phyloP scores from a whole-genome alignment of 257 asterid species.

The Verbena officinalis region DNA sequence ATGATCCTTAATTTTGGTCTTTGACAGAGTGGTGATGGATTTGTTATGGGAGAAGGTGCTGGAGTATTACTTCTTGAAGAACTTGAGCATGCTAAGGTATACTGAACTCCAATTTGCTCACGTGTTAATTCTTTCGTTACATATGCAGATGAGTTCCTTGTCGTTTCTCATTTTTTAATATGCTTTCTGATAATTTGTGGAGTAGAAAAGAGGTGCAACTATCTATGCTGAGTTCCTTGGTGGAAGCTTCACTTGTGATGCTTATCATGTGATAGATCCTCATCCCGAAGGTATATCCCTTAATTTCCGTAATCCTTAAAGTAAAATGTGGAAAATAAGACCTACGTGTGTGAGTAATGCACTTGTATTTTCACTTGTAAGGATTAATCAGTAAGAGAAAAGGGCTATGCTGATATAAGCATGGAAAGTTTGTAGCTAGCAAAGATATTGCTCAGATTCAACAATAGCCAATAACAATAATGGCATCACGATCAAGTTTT shows the following conservation, averaged over 20 bases:
- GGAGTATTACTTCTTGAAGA: conserved; percentile 94
- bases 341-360: neutral
- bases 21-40: conserved; percentile 89
- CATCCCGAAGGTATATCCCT: conserved; percentile 81
- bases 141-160: neutral
- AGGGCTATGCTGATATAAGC: too few relatives aligned
- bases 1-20: conserved; percentile 19
- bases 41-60: conserved; percentile 99
- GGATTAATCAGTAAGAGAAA: conserved; percentile 3
- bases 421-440: too few relatives aligned
- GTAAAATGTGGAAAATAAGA: conserved; percentile 15
- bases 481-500: neutral
- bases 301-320: conserved; percentile 25
- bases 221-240: conserved; percentile 96
- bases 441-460: too few relatives aligned
- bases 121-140: neutral
- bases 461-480: neutral
- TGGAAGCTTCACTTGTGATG: conserved; percentile 98
- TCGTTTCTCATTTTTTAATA: conserved; percentile 14
- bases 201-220: conserved; percentile 90
- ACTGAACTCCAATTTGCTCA: conserved; percentile 16
- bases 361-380: neutral
- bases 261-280: conserved; percentile 98
- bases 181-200: conserved; percentile 24
- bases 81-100: conserved; percentile 96